phyloP scores from a whole-genome alignment of 192 early-diverging fungal genomes.

The Backusella westeae region DNA sequence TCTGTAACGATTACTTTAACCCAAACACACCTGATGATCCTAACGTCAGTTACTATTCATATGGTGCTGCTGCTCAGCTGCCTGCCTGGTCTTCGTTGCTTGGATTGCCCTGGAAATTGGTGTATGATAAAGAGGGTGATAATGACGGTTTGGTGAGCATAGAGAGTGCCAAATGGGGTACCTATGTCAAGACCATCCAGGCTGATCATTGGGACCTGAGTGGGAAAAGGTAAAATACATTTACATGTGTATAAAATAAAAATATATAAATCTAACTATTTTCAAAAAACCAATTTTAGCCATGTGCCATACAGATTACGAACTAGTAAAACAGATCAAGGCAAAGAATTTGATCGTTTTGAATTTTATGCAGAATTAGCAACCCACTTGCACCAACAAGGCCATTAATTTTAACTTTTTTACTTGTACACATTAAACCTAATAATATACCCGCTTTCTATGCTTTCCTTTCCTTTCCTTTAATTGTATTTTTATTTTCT shows the following conservation, averaged over 20 bases:
- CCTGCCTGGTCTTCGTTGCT: constrained; percentile 60
- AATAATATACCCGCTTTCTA: neutral
- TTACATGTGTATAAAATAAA: too few relatives aligned
- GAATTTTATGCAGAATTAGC: constrained; percentile 37
- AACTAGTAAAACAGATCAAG: constrained; percentile 6
- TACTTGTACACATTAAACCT: neutral
- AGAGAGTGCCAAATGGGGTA: constrained; percentile 84
- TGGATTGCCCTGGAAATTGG: constrained; percentile 77
- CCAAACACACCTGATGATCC: constrained; percentile 80
- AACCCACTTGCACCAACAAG: constrained; percentile 32
- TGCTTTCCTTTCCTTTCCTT: neutral
- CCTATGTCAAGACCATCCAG: constrained; percentile 76
- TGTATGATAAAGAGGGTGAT: constrained; percentile 74
- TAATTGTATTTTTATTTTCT: neutral
- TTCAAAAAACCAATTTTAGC: neutral
- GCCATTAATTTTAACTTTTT: constrained; percentile 14
- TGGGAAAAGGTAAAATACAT: constrained; percentile 22
- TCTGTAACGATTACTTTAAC: constrained; percentile 83
- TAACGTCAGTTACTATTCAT: constrained; percentile 76
- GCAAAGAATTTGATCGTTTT: constrained; percentile 27
- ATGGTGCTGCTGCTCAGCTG: constrained; percentile 70
- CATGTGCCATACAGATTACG: neutral
- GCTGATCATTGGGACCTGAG: constrained; percentile 93
- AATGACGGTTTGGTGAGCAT: constrained; percentile 94
- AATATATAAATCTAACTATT: neutral